Evolutionary conservation across 2,329 filamentous ascomycete genomes (phyloP).

Genomic region (Aspergillus brunneoviolaceus): DNA sequence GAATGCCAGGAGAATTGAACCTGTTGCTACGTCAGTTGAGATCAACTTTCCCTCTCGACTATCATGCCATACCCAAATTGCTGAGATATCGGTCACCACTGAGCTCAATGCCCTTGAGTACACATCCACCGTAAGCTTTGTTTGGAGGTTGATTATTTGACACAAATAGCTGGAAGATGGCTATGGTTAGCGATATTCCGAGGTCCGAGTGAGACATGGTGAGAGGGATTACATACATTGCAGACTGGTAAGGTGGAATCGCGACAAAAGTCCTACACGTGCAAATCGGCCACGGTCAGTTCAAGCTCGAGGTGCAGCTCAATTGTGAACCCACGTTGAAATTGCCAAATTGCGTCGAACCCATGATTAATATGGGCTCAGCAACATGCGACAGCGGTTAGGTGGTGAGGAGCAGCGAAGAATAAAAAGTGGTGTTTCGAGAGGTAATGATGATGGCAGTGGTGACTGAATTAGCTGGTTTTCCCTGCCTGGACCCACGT

Average conservation of each 20-base stretch:
- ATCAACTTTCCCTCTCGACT: background rate
- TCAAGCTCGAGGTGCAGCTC: background rate
- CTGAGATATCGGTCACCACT: constrained; percentile 66
- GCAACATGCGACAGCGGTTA: constrained; percentile 15
- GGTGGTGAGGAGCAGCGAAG: constrained; percentile 8
- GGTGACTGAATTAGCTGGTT: constrained; percentile 18
- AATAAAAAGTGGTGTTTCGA: too few relatives aligned
- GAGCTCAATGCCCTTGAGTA: constrained; percentile 72
- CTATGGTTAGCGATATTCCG: constrained; percentile 18
- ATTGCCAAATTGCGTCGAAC: constrained; percentile 58
- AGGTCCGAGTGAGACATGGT: background rate
- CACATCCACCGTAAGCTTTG: constrained; percentile 66
- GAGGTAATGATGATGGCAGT: background rate
- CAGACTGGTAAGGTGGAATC: constrained; percentile 81
- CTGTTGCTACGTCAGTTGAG: constrained; percentile 43
- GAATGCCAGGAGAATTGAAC: constrained; percentile 82
- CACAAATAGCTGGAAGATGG: constrained; percentile 61
- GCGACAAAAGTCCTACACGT: constrained; percentile 71
- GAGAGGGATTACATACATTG: constrained; percentile 63
- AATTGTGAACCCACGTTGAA: constrained; percentile 51
- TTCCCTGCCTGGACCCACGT: constrained; percentile 24
- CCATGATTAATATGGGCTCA: constrained; percentile 39
- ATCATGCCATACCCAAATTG: constrained; percentile 69
- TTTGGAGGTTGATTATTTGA: constrained; percentile 59
- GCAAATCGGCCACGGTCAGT: constrained; percentile 24